Conservation (phyloP, 257 asterid species). For the Pogostemon cablin region DNA sequence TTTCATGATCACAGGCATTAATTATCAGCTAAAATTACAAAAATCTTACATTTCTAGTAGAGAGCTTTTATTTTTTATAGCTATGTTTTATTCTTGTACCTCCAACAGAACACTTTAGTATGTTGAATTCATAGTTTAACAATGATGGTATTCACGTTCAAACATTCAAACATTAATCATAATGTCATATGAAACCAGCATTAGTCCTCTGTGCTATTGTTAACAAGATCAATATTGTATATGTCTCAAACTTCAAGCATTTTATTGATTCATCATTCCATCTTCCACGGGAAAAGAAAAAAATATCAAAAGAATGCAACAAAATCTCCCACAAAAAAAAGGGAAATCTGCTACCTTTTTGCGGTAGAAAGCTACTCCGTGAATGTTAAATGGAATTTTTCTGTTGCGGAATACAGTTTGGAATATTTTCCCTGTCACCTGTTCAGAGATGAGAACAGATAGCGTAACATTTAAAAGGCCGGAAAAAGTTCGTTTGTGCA, state of each 20-base stretch:
- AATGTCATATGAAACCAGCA: not conserved
- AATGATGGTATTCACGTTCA: not conserved
- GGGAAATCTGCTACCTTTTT: slow-evolving; percentile 66
- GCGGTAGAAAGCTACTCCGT: slow-evolving; percentile 98
- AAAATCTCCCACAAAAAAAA: slow-evolving; percentile 18
- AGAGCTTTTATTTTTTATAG: not conserved
- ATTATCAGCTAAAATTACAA: not conserved
- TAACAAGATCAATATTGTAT: not conserved
- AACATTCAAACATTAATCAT: not conserved
- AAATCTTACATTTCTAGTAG: slow-evolving; percentile 6
- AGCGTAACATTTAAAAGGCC: slow-evolving; percentile 12
- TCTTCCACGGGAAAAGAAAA: not conserved
- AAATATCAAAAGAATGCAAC: not conserved
- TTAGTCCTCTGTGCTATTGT: not conserved
- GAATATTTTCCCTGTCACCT: slow-evolving; percentile 92
- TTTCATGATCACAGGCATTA: slow-evolving; percentile 18
- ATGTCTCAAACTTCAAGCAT: slow-evolving; percentile 9
- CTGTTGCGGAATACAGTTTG: slow-evolving; percentile 86
- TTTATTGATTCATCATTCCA: not conserved
- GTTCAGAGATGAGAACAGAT: slow-evolving; percentile 36
- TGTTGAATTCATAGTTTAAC: not conserved
- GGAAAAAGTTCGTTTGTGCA: slow-evolving; percentile 14
- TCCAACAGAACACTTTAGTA: not conserved
- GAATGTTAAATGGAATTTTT: slow-evolving; percentile 87
- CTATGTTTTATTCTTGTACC: not conserved